These are phyloP conservation scores for Prunus campanulata DNA, from an alignment of 306 rosid genomes.

Conservation along the genomic window DNA sequence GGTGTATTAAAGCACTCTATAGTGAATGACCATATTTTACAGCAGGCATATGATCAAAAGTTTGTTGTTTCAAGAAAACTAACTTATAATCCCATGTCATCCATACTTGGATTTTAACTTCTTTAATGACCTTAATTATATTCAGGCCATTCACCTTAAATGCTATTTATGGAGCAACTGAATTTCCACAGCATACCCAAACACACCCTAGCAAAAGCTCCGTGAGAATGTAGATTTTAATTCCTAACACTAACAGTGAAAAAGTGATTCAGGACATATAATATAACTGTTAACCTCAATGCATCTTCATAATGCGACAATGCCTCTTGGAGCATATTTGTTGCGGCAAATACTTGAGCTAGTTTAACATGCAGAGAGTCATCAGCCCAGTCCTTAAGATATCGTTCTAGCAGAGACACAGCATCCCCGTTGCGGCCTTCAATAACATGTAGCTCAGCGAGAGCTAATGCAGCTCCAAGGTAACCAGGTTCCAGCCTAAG, in stretches of 20 bases:
- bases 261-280: slow-evolving; percentile 6
- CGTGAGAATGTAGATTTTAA: slow-evolving; percentile 13
- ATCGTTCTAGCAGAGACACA: slow-evolving; percentile 84
- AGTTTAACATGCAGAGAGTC: slow-evolving; percentile 98
- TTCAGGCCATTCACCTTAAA: neutral
- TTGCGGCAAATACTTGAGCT: slow-evolving; percentile 94
- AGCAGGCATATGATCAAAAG: neutral
- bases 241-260: neutral
- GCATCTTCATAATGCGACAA: slow-evolving; percentile 97
- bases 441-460: slow-evolving; percentile 96
- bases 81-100: neutral
- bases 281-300: slow-evolving; percentile 46
- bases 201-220: neutral
- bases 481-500: slow-evolving; percentile 97
- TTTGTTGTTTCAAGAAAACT: neutral
- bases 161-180: neutral
- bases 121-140: neutral
- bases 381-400: slow-evolving; percentile 99
- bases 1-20: neutral
- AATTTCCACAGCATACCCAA: neutral
- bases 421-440: slow-evolving; percentile 98
- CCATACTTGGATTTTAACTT: neutral
- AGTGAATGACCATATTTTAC: neutral
- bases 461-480: slow-evolving; percentile 97
- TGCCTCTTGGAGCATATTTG: slow-evolving; percentile 92